Base-by-base conservation (phyloP, 352 stramenopile genomes). In the Saprolegnia parasitica region DNA sequence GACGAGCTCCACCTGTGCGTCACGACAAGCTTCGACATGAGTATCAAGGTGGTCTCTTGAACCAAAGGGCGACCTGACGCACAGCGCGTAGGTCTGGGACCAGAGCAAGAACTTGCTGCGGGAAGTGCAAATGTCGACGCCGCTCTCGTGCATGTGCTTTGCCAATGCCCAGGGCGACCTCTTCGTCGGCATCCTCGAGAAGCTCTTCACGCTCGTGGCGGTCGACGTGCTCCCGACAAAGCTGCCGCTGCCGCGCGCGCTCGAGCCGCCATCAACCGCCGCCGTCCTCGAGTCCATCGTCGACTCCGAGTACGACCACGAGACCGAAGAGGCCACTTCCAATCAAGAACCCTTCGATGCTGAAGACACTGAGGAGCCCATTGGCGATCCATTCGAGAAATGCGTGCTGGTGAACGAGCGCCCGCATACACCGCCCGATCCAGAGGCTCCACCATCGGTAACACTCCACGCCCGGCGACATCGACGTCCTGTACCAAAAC, bases 1-100 rank as follows among this genome's bases (percentile, higher is more conserved):
- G 81, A 91, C 60, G 75, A 85, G 39, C 78, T 82, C 24, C 67
- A 65, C 11, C 29, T 91, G 40, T 67, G 85, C 18, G 67, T 90
- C 11, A 89, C 81, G 0, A 81, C 73, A 4, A 91, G 81, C 61
- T 79, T 89, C n/a, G 84, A 90, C 60, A 83, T 83, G 13, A 74
- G 86, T 32, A 74, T 90, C 50, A 89, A 90, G 74, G 52, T 60
- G 3, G 29, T 35, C 29, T 2, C 5, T 35, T 49, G 42, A 11
- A 49, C 13, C 42, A 15, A 26, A 16, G 52, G n/a, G n/a, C n/a
- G n/a, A n/a, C n/a, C n/a, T n/a, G n/a, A n/a, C n/a, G n/a, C n/a
- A n/a, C n/a, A n/a, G n/a, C n/a, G n/a, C n/a, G n/a, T 60, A 60
- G 52, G 71, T 89, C 61, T 91, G 84, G 84, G 78, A 88, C 58